phyloP scores from a whole-genome alignment of 495 filamentous ascomycete genomes.

The Trichoderma reesei region DNA sequence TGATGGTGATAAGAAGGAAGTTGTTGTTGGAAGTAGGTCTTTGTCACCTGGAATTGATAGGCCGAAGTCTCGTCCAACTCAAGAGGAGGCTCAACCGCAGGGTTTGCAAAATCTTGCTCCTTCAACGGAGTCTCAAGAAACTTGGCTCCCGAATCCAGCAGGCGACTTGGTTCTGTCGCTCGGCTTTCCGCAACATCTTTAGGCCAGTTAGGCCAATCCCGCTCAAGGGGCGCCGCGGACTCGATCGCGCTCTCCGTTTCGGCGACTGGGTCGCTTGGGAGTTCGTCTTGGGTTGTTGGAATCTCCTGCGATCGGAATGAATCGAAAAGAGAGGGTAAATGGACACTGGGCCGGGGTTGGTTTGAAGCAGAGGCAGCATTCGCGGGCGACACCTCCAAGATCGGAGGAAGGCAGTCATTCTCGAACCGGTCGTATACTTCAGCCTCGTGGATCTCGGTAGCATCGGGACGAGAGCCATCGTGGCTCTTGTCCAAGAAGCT shows the following conservation, averaged over 20 bases:
- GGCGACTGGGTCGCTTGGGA: neutral
- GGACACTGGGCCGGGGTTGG: neutral
- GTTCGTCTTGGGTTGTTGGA: neutral
- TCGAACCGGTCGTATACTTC: neutral
- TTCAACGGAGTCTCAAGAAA: conserved; percentile 22
- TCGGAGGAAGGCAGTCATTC: neutral
- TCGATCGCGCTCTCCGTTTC: neutral
- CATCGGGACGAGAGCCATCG: neutral
- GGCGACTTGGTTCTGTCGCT: neutral
- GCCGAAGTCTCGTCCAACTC: conserved; percentile 33
- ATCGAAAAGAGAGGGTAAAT: neutral
- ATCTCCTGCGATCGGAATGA: conserved; percentile 2
- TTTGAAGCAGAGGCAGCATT: neutral
- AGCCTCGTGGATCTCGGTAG: neutral
- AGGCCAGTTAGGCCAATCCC: neutral
- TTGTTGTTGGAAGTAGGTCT: neutral
- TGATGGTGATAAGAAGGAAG: neutral
- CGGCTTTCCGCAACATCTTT: neutral
- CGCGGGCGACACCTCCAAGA: neutral
- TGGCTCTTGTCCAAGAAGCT: neutral
- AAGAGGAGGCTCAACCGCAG: conserved; percentile 12
- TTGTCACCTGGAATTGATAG: conserved; percentile 13
- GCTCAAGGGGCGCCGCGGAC: neutral
- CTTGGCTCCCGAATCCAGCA: conserved; percentile 14
- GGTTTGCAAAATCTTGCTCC: conserved; percentile 12